Conservation (phyloP, 2,329 filamentous ascomycete species). For the Gliomastix tumulicola region DNA sequence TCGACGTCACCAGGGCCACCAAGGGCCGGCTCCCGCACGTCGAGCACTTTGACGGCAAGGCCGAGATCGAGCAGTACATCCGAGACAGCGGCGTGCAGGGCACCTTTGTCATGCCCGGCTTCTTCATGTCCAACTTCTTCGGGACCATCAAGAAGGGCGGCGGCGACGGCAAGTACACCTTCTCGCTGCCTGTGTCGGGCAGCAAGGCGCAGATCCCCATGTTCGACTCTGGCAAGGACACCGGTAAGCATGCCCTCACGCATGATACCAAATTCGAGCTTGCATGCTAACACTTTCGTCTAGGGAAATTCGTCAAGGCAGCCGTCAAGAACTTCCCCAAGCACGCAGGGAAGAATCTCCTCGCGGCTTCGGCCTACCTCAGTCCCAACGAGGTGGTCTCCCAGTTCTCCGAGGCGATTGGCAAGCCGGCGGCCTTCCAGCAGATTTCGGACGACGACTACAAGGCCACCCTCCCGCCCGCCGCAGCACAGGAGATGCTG, state of each 20-base stretch:
- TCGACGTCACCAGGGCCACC: conserved; percentile 26
- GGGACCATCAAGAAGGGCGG: conserved; percentile 16
- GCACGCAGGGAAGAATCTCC: conserved; percentile 21
- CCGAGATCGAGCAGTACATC: conserved; percentile 49
- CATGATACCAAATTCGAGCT: conserved; percentile 12
- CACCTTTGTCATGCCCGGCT: conserved; percentile 43
- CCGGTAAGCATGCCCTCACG: conserved; percentile 26
- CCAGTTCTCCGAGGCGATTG: conserved; percentile 25
- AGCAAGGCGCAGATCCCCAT: conserved; percentile 26
- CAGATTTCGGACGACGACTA: conserved; percentile 24
- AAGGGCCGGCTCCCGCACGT: conserved; percentile 28
- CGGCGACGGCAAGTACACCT: conserved; percentile 17
- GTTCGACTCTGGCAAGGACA: conserved; percentile 28
- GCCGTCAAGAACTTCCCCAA: conserved; percentile 19
- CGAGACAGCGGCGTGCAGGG: conserved; percentile 36
- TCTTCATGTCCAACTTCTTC: conserved; percentile 46
- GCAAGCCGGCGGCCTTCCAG: conserved; percentile 19
- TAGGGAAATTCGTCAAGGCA: conserved; percentile 25
- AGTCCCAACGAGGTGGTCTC: conserved; percentile 19
- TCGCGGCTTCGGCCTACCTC: conserved; percentile 27
- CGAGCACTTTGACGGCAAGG: conserved; percentile 50
- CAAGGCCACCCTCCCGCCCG: conserved; percentile 21
- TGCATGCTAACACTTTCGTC: not conserved
- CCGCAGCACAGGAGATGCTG: conserved; percentile 24
- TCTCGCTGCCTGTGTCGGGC: conserved; percentile 18